These are phyloP conservation scores for Blastocystis sp. DNA, from an alignment of 352 stramenopile genomes.

Conservation along the genomic window DNA sequence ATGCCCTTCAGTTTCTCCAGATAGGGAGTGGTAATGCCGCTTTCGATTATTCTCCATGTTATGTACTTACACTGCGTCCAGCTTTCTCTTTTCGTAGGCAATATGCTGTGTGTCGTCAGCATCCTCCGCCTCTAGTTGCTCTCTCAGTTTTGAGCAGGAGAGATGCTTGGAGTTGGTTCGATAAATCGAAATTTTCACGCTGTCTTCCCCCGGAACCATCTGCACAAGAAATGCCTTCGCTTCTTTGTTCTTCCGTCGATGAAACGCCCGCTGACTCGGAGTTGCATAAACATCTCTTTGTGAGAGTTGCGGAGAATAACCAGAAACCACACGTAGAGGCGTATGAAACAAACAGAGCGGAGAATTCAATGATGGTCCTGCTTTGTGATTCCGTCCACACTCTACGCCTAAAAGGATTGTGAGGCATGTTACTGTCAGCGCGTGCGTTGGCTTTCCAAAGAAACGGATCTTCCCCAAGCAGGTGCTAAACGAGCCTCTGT, in stretches of 20 bases:
- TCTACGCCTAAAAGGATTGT: constrained; percentile 12
- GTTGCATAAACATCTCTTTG: background rate
- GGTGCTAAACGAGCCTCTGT: constrained; percentile 19
- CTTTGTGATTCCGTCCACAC: constrained; percentile 26
- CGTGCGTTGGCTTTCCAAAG: constrained; percentile 61
- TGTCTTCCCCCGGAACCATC: background rate
- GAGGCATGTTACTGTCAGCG: background rate
- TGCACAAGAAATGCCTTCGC: background rate
- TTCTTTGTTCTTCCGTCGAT: background rate
- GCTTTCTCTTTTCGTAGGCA: constrained; percentile 2
- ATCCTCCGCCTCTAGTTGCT: background rate
- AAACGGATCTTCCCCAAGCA: constrained; percentile 14
- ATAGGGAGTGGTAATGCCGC: constrained; percentile 13
- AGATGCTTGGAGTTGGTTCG: constrained; percentile 12
- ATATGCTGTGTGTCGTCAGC: background rate
- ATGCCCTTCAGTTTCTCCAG: background rate
- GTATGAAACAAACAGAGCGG: background rate
- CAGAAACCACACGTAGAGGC: background rate
- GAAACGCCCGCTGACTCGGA: background rate
- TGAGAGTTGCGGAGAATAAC: background rate
- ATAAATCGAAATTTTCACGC: background rate
- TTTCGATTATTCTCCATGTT: background rate
- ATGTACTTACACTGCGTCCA: constrained; percentile 1
- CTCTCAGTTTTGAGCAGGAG: constrained; percentile 12
- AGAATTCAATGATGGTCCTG: background rate